Percentiles rank a stretch among this genome's conserved stretches.
Conservation (phyloP, 1,139 yeast genomes). For the Yamadazyma membranifaciens region DNA sequence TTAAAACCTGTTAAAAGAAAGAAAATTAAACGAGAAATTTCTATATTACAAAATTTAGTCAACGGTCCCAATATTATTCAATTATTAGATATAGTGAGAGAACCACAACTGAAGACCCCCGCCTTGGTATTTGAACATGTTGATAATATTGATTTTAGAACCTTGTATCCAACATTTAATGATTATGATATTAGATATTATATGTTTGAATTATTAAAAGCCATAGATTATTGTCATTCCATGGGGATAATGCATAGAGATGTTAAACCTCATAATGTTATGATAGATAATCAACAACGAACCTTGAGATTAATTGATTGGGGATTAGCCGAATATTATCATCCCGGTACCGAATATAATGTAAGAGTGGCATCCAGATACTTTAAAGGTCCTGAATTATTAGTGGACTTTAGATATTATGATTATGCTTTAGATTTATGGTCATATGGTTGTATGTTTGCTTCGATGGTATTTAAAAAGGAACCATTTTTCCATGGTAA, state of each 20-base stretch:
- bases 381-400: conserved; percentile 95
- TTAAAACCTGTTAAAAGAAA: conserved; percentile 95
- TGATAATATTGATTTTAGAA: conserved; percentile 86
- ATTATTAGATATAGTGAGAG: conserved; percentile 83
- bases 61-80: conserved; percentile 85
- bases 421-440: conserved; percentile 95
- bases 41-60: conserved; percentile 83
- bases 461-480: conserved; percentile 93
- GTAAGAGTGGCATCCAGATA: conserved; percentile 98
- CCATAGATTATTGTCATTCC: conserved; percentile 91
- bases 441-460: conserved; percentile 97
- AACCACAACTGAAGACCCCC: conserved; percentile 88
- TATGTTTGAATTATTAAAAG: conserved; percentile 83
- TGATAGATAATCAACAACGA: conserved; percentile 86
- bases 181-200: conserved; percentile 83
- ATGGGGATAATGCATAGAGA: conserved; percentile 99
- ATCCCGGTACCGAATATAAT: conserved; percentile 90
- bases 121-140: conserved; percentile 91
- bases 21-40: conserved; percentile 93
- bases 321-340: conserved; percentile 98
- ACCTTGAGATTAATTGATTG: conserved; percentile 87
- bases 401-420: conserved; percentile 90
- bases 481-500: conserved; percentile 98
- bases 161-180: conserved; percentile 85
- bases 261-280: conserved; percentile 96